Percentiles rank a stretch among this genome's conserved stretches.
Evolutionary conservation across 1,284 basidiomycete genomes (phyloP).

Genomic region (Boletus mariae): DNA sequence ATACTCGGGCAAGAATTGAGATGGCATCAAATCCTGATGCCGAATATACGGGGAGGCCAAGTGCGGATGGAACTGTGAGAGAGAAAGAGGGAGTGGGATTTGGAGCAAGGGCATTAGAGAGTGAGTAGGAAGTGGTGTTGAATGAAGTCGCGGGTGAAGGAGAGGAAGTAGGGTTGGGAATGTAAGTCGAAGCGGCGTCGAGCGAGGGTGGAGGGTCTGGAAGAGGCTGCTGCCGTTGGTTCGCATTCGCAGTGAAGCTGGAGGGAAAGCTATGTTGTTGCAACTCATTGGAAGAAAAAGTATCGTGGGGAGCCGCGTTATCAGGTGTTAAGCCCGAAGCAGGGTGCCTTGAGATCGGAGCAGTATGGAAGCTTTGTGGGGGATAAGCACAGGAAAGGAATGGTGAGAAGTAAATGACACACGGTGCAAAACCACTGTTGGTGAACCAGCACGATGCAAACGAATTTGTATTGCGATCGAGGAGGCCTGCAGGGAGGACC

Average conservation of each 20-base stretch:
- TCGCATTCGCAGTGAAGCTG: neutral
- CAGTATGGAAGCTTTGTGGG: constrained; percentile 23
- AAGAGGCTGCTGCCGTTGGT: constrained; percentile 7
- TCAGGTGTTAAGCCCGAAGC: constrained; percentile 2
- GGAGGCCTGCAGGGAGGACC: constrained; percentile 50
- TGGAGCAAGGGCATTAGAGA: constrained; percentile 8
- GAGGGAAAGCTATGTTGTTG: constrained; percentile 1
- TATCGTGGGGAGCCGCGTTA: neutral
- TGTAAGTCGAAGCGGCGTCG: neutral
- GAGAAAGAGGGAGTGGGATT: constrained; percentile 1
- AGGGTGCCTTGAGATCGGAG: constrained; percentile 16
- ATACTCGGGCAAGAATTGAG: constrained; percentile 76
- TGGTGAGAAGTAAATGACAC: constrained; percentile 6
- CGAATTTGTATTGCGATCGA: constrained; percentile 31
- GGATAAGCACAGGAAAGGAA: constrained; percentile 17
- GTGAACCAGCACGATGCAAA: constrained; percentile 46
- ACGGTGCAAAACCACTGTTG: constrained; percentile 42
- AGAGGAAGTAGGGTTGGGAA: constrained; percentile 1
- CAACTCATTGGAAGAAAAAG: neutral
- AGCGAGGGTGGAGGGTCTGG: constrained; percentile 6
- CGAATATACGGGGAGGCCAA: constrained; percentile 69
- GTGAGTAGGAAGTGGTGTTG: constrained; percentile 5
- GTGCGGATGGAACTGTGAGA: constrained; percentile 22
- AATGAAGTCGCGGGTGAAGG: neutral
- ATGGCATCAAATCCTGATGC: constrained; percentile 89